A percentile compares a stretch with the other conserved stretches of the same genome.
Conservation (phyloP, 2,329 filamentous ascomycete genomes). For the Claviceps maximensis region DNA sequence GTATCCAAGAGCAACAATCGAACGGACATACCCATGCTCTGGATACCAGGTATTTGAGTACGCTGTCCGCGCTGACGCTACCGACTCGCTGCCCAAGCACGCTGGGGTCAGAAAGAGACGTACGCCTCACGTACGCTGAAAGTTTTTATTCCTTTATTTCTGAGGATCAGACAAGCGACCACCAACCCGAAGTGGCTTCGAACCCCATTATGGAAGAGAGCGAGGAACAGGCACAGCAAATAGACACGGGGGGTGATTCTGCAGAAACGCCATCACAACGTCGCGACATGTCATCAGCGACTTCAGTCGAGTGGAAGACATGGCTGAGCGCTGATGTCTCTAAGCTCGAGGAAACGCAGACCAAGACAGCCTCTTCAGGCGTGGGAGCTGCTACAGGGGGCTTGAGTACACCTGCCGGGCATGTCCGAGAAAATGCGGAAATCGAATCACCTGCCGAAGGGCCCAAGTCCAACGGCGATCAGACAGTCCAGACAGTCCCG, state of each 20-base stretch:
- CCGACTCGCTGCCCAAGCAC: conserved; percentile 27
- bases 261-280: conserved; percentile 11
- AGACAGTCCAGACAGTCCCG: background rate
- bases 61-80: conserved; percentile 26
- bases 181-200: background rate
- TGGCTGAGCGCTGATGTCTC: conserved; percentile 40
- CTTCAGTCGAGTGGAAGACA: conserved; percentile 41
- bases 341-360: conserved; percentile 25
- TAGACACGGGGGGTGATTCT: background rate
- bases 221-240: background rate
- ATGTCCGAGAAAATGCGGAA: conserved; percentile 37
- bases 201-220: background rate
- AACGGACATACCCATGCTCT: conserved; percentile 12
- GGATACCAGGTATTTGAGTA: conserved; percentile 25
- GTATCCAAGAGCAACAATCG: conserved; percentile 26
- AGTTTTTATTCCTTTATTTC: conserved; percentile 33
- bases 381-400: background rate
- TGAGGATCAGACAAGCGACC: conserved; percentile 10
- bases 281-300: conserved; percentile 27
- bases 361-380: conserved; percentile 2
- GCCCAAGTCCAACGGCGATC: background rate
- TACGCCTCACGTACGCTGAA: conserved; percentile 28
- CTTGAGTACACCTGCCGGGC: conserved; percentile 17
- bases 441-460: conserved; percentile 24
- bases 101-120: conserved; percentile 25